Conservation (phyloP, 2,329 filamentous ascomycete species). For the Colletotrichum musae region DNA sequence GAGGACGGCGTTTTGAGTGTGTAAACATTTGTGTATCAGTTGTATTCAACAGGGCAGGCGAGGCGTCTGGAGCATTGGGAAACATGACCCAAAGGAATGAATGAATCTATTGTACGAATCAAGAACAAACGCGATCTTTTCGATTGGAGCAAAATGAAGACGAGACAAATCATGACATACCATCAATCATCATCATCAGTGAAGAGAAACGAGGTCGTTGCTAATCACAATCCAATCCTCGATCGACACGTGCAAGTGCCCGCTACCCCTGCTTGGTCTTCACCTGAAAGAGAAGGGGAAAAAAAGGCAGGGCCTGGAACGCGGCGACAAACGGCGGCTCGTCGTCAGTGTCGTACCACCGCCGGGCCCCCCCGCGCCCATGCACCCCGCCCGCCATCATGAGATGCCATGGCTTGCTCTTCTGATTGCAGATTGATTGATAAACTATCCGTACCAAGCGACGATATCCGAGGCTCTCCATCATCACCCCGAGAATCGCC, state of each 20-base stretch:
- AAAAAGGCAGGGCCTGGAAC: slow-evolving; percentile 5
- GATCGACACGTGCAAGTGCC: not conserved
- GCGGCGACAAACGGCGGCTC: not conserved
- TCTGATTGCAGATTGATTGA: no score
- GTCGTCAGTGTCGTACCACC: slow-evolving; percentile 31
- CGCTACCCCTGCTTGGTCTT: not conserved
- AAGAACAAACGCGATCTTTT: not conserved
- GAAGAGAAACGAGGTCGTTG: not conserved
- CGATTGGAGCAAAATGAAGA: not conserved
- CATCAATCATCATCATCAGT: not conserved
- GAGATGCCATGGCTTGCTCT: not conserved
- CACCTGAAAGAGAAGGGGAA: not conserved
- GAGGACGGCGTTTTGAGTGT: not conserved
- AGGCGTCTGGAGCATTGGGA: not conserved
- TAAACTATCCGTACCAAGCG: no score
- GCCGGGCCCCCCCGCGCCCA: not conserved
- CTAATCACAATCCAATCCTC: not conserved
- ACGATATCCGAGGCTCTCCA: no score
- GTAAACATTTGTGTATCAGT: not conserved
- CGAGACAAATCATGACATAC: not conserved
- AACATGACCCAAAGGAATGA: not conserved
- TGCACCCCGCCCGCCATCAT: slow-evolving; percentile 23
- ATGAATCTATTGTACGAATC: not conserved
- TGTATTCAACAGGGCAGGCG: not conserved
- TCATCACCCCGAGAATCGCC: no score